Base-by-base conservation (phyloP, 495 filamentous ascomycete species). In the Hypoxylon lienhwacheense region DNA sequence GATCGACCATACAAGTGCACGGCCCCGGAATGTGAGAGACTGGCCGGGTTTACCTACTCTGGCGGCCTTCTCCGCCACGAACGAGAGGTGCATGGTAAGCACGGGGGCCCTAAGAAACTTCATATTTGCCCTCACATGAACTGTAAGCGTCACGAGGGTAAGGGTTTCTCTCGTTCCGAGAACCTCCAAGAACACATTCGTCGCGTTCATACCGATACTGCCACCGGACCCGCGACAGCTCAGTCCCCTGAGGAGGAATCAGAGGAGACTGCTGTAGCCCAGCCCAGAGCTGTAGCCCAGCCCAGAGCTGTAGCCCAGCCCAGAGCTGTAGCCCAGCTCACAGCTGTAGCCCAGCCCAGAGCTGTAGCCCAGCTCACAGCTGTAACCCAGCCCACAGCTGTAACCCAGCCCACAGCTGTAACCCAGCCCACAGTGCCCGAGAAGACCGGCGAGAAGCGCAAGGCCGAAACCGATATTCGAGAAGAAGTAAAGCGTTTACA, bases 41-140 rank as follows among this genome's bases (percentile, higher is more conserved):
- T 96, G 0, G 86, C 87, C 55, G 91, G 91, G 14, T 96, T 97
- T 72, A 96, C 91, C 10, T 97, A 96, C 68, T 89, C 86, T 0
- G 91, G 91, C 15, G 91, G 91, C 7, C 81, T 97, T 1, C 70
- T 91, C 6, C 81, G 91, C 2, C 91, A 97, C 73, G 85, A 95
- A 66, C 83, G 91, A 39, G 91, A 97, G 70, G 90, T 96, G 0
- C 91, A 97, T 70, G 84, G 83, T 64, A 87, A 89, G 70, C 84
- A 91, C 63, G 86, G 88, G 36, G 90, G 89, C 3, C 87, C 89
- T 14, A 86, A 89, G 71, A 83, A 89, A 44, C 80, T 83, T 36
- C 78, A 89, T 34, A 81, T 86, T 67, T 97, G 91, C 56, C 89
- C 90, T 0, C 81, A 88, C 50, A 59, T 70, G n/a, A 81, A 85